Percentiles rank a stretch among this genome's conserved stretches.
These are phyloP conservation scores for Panicum virgatum DNA, from an alignment of 202 grass and related monocot genomes.

Conservation along the genomic window DNA sequence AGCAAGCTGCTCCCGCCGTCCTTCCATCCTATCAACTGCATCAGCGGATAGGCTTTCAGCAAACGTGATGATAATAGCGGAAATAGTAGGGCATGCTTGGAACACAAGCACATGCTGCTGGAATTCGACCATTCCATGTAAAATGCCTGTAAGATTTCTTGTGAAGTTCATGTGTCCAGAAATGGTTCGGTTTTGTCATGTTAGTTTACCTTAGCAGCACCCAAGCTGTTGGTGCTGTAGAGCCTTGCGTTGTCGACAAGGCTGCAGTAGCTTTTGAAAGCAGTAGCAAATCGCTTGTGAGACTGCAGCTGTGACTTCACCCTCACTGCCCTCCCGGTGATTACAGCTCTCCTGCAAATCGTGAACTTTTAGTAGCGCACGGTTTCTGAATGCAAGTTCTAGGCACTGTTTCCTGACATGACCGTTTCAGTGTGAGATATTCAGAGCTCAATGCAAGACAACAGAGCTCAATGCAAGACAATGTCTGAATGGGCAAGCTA, in stretches of 20 bases:
- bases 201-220: slow-evolving; percentile 61
- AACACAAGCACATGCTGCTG: neutral
- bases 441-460: neutral
- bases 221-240: slow-evolving; percentile 76
- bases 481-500: neutral
- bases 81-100: neutral
- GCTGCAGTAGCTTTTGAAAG: slow-evolving; percentile 69
- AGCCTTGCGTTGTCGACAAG: slow-evolving; percentile 84
- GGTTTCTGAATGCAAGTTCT: neutral
- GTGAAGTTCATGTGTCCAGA: neutral
- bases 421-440: neutral
- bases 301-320: slow-evolving; percentile 88
- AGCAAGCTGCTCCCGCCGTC: slow-evolving; percentile 59
- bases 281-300: slow-evolving; percentile 76
- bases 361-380: neutral
- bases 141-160: neutral
- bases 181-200: neutral
- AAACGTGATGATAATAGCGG: neutral
- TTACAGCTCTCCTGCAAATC: slow-evolving; percentile 83
- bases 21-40: slow-evolving; percentile 87
- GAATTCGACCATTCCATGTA: neutral
- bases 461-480: neutral
- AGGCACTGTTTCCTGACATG: neutral
- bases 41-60: neutral
- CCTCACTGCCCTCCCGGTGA: slow-evolving; percentile 80